Conservation (phyloP, 2,329 filamentous ascomycete species). For the Fusarium sp. region DNA sequence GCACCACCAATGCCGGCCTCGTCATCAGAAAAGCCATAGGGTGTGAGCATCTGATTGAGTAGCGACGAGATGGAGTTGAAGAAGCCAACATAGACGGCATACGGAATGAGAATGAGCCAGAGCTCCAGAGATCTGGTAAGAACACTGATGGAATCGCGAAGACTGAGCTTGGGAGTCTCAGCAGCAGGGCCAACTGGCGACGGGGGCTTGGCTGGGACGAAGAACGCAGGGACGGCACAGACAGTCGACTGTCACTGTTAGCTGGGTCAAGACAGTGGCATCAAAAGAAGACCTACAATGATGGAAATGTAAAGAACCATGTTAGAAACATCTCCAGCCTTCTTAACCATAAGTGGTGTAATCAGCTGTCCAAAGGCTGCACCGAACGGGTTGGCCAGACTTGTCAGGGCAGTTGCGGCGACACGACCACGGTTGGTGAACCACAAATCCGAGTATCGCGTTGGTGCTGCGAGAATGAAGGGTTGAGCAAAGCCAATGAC, state of each 20-base stretch:
- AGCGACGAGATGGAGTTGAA: conserved; percentile 94
- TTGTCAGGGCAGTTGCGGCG: conserved; percentile 87
- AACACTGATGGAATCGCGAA: conserved; percentile 67
- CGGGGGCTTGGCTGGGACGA: conserved; percentile 83
- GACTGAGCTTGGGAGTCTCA: conserved; percentile 68
- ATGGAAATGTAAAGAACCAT: conserved; percentile 90
- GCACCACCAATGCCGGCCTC: conserved; percentile 92
- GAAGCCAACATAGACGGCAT: conserved; percentile 86
- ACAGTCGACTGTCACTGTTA: conserved; percentile 54
- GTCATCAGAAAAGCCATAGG: conserved; percentile 87
- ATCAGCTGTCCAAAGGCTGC: conserved; percentile 91
- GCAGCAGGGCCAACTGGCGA: conserved; percentile 82
- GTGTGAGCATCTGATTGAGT: conserved; percentile 89
- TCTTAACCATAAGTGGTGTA: conserved; percentile 80
- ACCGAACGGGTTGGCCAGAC: conserved; percentile 90
- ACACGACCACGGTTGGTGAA: conserved; percentile 89
- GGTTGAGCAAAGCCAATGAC: conserved; percentile 91
- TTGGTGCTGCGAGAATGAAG: conserved; percentile 90
- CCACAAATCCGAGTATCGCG: conserved; percentile 94
- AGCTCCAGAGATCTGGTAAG: conserved; percentile 76
- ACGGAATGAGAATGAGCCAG: conserved; percentile 87
- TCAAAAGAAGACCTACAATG: conserved; percentile 70
- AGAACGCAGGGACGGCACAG: conserved; percentile 81
- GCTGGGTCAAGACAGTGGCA: conserved; percentile 5
- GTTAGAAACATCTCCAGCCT: conserved; percentile 76